Evolutionary conservation across 176 grass and related monocot species (phyloP), one percentile per base, ranked within the genome.

Genomic region (Oryza punctata): DNA sequence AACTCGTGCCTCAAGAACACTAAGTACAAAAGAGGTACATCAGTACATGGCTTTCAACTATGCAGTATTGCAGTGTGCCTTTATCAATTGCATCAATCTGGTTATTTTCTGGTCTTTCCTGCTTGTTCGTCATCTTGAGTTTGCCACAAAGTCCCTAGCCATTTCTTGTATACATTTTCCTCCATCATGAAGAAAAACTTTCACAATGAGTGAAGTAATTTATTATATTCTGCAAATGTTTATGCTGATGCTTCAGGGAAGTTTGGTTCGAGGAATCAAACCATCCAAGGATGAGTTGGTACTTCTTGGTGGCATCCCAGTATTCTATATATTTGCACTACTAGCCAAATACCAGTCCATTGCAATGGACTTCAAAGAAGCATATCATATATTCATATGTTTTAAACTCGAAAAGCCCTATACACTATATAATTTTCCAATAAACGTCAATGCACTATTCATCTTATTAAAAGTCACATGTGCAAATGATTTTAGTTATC

Each of bases 21-120:
- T 95, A 71, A 92, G 93, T 81, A 91, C 93, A 12, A 95, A 90
- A 90, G 93, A 95, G 93, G 93, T 95, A 87, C 66, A 73, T 24
- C 45, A 75, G 61, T 57, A 68, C 35, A 47, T 75, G 60, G 10
- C 32, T 54, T 23, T 26, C 33, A 67, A 0, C 45, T 45, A 12
- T 38, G 37, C 37, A 38, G 37, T 38, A 8, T 38, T 38, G 24
- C 23, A 27, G 11, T 57, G 30, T 41, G 26, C 52, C 59, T 81
- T 23, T 60, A 44, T 21, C 23, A 47, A 61, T 61, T 43, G 23
- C 69, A 80, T 82, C 26, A 69, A 61, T 35, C 60, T 23, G 27
- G 13, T 28, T 45, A 23, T 63, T 60, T 60, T 23, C 54, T 60
- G 54, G 7, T 74, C 35, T 74, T 26, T 65, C 21, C 40, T 47